These are phyloP conservation scores for Haematococcus lacustris DNA, from an alignment of 139 green algal species.

Conservation along the genomic window DNA sequence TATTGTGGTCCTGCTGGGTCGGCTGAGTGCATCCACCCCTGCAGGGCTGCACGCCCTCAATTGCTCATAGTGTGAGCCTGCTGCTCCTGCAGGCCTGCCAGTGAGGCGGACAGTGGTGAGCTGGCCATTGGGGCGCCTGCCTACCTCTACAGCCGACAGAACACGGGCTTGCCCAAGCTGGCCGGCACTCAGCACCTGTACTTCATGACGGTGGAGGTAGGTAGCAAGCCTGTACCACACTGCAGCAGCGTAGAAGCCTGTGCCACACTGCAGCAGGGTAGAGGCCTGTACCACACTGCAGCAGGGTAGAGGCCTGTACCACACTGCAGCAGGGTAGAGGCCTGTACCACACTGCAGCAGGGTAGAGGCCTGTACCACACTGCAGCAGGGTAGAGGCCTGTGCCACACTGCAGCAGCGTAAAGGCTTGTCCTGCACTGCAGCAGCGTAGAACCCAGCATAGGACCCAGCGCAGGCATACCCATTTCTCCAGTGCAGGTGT, in stretches of 20 bases:
- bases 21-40: not conserved
- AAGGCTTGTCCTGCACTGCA: not conserved
- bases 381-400: not conserved
- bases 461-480: too few relatives aligned
- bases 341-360: not conserved
- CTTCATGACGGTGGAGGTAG: constrained; percentile 8
- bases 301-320: not conserved
- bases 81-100: not conserved
- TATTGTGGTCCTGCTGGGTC: too few relatives aligned
- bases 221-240: not conserved
- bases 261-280: not conserved
- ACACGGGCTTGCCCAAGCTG: not conserved
- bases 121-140: not conserved
- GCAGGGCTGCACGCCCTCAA: not conserved
- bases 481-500: too few relatives aligned
- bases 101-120: not conserved
- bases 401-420: not conserved
- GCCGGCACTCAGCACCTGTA: not conserved
- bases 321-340: not conserved
- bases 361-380: not conserved
- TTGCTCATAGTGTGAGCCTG: not conserved
- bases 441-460: too few relatives aligned
- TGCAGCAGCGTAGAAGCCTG: not conserved
- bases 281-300: not conserved
- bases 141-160: not conserved